Evolutionary conservation across 345 rosid genomes (phyloP).

Genomic region (Aethionema arabicum): DNA sequence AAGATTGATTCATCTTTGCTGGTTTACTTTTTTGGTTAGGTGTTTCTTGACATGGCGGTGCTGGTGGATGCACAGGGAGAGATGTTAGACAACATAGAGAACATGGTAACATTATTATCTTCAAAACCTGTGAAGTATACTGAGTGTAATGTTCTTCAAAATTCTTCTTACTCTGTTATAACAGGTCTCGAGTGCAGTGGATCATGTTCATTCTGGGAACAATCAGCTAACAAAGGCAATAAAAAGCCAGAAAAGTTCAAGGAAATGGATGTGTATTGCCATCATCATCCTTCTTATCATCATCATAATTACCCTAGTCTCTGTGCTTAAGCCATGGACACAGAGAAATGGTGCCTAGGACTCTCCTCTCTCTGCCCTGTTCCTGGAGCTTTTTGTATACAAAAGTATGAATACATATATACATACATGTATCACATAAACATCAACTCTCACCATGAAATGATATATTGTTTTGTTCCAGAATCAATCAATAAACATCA

Average conservation of each 20-base stretch:
- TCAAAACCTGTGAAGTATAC: background rate
- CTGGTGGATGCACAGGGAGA: conserved; percentile 94
- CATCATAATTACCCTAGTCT: conserved; percentile 58
- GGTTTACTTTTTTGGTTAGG: conserved; percentile 43
- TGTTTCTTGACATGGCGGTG: conserved; percentile 94
- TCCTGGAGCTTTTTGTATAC: conserved; percentile 28
- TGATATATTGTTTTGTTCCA: conserved; percentile 27
- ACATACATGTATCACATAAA: conserved; percentile 26
- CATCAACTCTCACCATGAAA: conserved; percentile 16
- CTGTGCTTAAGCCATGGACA: conserved; percentile 79
- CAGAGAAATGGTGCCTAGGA: conserved; percentile 67
- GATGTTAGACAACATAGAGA: conserved; percentile 88
- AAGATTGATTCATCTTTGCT: background rate
- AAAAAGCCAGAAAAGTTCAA: conserved; percentile 65
- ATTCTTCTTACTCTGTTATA: background rate
- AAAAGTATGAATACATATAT: conserved; percentile 22
- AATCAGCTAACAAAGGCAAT: conserved; percentile 67
- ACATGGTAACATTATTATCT: conserved; percentile 52
- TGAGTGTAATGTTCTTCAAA: background rate
- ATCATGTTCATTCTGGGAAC: conserved; percentile 89
- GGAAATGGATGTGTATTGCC: conserved; percentile 96
- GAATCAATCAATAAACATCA: conserved; percentile 10
- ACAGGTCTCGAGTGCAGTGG: conserved; percentile 88
- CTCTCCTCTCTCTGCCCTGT: conserved; percentile 13
- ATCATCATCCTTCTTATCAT: conserved; percentile 80